These are phyloP conservation scores for Fusarium staphyleae DNA, from an alignment of 2,329 filamentous ascomycete genomes.

Conservation along the genomic window DNA sequence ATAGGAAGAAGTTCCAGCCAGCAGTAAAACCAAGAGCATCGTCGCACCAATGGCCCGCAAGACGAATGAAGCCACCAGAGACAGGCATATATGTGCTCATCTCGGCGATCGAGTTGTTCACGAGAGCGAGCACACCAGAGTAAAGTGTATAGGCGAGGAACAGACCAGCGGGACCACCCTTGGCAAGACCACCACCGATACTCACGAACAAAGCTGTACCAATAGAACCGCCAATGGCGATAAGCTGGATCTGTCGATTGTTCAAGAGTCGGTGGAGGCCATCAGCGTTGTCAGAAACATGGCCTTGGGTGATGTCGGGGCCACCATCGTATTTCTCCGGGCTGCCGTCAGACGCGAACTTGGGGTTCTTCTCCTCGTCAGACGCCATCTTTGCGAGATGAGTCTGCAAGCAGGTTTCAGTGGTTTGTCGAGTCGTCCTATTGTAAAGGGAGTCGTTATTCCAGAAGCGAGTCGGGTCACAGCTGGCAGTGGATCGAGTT, in stretches of 20 bases:
- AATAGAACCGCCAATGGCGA: conserved; percentile 65
- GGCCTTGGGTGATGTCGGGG: conserved; percentile 36
- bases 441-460: not conserved
- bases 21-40: conserved; percentile 66
- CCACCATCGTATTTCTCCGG: conserved; percentile 35
- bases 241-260: conserved; percentile 65
- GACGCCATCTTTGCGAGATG: conserved; percentile 25
- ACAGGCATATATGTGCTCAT: conserved; percentile 70
- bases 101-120: conserved; percentile 72
- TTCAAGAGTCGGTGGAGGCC: conserved; percentile 56
- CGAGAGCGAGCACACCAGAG: conserved; percentile 61
- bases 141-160: conserved; percentile 67
- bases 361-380: conserved; percentile 40
- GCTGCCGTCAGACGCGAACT: conserved; percentile 41
- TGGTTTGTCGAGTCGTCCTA: not conserved
- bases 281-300: conserved; percentile 45
- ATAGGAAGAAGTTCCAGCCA: conserved; percentile 56
- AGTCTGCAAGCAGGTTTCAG: not conserved
- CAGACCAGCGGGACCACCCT: conserved; percentile 57
- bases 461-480: too few species aligned
- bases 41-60: conserved; percentile 71
- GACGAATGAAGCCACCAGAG: conserved; percentile 68
- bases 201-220: conserved; percentile 67
- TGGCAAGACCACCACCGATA: conserved; percentile 62
- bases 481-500: too few species aligned